Base-by-base conservation (phyloP, 441 rosid genomes). In the Erodium trifolium region DNA sequence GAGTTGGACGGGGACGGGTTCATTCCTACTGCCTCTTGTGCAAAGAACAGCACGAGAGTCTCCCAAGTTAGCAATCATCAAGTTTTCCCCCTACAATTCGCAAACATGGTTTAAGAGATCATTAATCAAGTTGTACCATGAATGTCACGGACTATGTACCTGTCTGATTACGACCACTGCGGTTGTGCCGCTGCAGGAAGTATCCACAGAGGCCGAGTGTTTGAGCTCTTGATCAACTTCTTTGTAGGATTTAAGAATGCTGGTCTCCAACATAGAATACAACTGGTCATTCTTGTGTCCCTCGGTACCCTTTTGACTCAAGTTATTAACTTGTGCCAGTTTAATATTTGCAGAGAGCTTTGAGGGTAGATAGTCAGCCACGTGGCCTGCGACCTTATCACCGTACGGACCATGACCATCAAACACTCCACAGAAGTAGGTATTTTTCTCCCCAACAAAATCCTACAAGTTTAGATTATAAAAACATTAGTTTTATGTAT, bases 321-420 rank as follows among this genome's bases (percentile, higher is more conserved):
- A n/a, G 19, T n/a, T 51, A 5, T 51, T 76, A 18, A 37, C 16
- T 70, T 72, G 82, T 17, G 79, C 79, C 68, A 69, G 13, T 79
- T 70, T 80, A 74, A 91, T 76, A 35, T 74, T 80, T 8, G 79
- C 68, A 11, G 95, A 86, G 70, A 93, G 80, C 86, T 83, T 89
- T 0, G 82, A 79, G 3, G 99, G 97, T 75, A 92, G 72, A 37
- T 59, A 75, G 39, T 93, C 91, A 0, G 97, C 83, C 1, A 86
- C 84, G 12, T 79, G 82, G 57, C 83, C 86, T 0, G 99, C 81
- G 29, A 94, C 86, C 75, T 73, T 82, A 82, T 94, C 98, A 70
- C 98, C 99, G 17, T 71, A 73, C 1, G 94, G 97, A 57, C 99
- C 99, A 12, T 92, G 99, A 2, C 97, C 99, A 67, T 94, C 99